Evolutionary conservation across 2,329 filamentous ascomycete genomes (phyloP), one percentile per base, ranked within the genome.

Genomic region (Fusarium globosum): DNA sequence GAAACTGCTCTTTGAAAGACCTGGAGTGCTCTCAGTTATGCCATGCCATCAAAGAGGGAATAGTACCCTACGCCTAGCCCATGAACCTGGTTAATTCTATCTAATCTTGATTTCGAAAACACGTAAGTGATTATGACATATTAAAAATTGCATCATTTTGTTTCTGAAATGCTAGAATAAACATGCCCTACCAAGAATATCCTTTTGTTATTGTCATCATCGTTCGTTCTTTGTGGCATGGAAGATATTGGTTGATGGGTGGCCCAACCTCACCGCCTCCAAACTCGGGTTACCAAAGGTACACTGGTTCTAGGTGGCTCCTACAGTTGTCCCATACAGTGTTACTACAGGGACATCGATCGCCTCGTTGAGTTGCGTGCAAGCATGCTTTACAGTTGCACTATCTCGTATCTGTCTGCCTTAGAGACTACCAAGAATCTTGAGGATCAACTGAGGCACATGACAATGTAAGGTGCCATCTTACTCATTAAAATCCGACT

Each of bases 361-460:
- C 58, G 28, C 65, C 64, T 62, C 10, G 23, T 53, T 48, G 28
- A 61, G 65, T 7, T 55, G 68, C 21, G 57, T 45, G 65, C 65
- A 69, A n/a, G 48, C 45, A 38, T 55, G 64, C 18, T 55, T 39
- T 66, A 55, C 61, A 28, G 70, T 69, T 15, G 61, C 48, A 49
- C 68, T 61, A 21, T 68, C 61, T 66, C 68, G 61, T 35, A 66
- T 74, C 43, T 65, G 57, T 23, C 69, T 61, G n/a, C 60, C 57
- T 35, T 62, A 49, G 74, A 16, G 53, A 76, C 23, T 74, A 26
- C 26, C 28, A 33, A 49, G 23, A 71, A 53, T 68, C 38, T 65
- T 65, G 43, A 74, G 35, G 49, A 70, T 72, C 55, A 16, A 62
- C 55, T 21, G 71, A 41, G 28, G 43, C 65, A 64, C 72, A 77